A percentile compares a stretch with the other conserved stretches of the same genome.
These are phyloP conservation scores for Trichoderma sp. DNA, from an alignment of 2,329 filamentous ascomycete genomes.

Conservation along the genomic window DNA sequence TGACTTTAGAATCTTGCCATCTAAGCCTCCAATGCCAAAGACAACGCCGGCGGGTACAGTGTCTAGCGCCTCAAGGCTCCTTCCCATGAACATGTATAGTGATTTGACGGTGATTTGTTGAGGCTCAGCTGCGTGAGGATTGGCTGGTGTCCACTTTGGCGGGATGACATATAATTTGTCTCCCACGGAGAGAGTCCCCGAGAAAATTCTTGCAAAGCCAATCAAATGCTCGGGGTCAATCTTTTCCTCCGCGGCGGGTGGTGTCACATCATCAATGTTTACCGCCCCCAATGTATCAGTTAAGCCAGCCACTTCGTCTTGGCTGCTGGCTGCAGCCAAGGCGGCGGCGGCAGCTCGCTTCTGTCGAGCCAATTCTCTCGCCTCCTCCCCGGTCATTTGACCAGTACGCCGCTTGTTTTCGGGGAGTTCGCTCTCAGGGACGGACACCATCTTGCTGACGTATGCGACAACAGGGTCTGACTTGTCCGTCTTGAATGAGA, in stretches of 20 bases:
- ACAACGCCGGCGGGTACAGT: slow-evolving; percentile 91
- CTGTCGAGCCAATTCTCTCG: slow-evolving; percentile 77
- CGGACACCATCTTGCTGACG: slow-evolving; percentile 96
- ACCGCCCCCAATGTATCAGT: slow-evolving; percentile 59
- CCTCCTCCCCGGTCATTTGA: slow-evolving; percentile 82
- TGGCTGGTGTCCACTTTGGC: slow-evolving; percentile 85
- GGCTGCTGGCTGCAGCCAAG: slow-evolving; percentile 60
- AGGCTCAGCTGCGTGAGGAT: slow-evolving; percentile 69
- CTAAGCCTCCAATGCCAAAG: slow-evolving; percentile 89
- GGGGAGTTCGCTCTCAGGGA: slow-evolving; percentile 87
- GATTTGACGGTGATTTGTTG: slow-evolving; percentile 81
- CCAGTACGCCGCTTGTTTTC: slow-evolving; percentile 73
- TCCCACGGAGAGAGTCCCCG: slow-evolving; percentile 82
- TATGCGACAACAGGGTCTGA: slow-evolving; percentile 85
- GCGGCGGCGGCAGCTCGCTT: slow-evolving; percentile 86
- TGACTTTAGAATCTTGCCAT: slow-evolving; percentile 91
- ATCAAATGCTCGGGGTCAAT: slow-evolving; percentile 83
- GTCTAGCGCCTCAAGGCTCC: slow-evolving; percentile 75
- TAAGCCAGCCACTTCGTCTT: slow-evolving; percentile 53
- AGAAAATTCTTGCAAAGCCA: slow-evolving; percentile 91
- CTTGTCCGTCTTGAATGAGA: slow-evolving; percentile 67
- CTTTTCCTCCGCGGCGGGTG: slow-evolving; percentile 52
- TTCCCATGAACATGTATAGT: slow-evolving; percentile 93
- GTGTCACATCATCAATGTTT: slow-evolving; percentile 52
- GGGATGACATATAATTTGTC: slow-evolving; percentile 88